Base-by-base conservation (phyloP, 257 asterid genomes). In the Solanum sejunctum region DNA sequence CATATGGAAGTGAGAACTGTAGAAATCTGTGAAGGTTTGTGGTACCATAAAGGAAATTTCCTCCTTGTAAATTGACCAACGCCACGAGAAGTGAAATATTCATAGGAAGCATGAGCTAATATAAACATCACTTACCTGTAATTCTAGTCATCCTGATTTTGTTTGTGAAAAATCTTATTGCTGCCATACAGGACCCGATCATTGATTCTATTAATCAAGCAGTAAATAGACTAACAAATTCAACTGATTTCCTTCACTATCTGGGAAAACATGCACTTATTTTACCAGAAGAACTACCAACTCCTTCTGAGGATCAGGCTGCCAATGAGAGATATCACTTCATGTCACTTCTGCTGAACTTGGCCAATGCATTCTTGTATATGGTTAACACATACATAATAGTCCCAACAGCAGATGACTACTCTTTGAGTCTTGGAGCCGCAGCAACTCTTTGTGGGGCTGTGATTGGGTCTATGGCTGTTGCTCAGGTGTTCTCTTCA, bases 381-480 rank as follows among this genome's bases (percentile, higher is more conserved):
- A 97, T 95, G 98, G 98, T 97, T 85, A 96, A 96, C 89, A 95
- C 99, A 75, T 96, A 96, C 80, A 95, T 96, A 86, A 92, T 96
- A 83, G 98, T 96, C 84, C 99, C 99, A 64, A 95, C 99, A 75
- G 99, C 99, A 39, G 98, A 96, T 92, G 97, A 96, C 91, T 96
- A 96, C 86, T 92, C 99, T 70, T 91, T 86, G 91, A 94, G 97
- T 89, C 98, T 96, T 84, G 98, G 98, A 63, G 99, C 98, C 32
- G 97, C 98, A 39, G 92, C 99, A 77, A 96, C 98, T 17, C 98
- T 96, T 73, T 96, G 99, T 87, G 99, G 99, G 71, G 85, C 94
- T 28, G 97, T 96, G 49, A 96, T 96, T 87, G 98, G 99, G 80
- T 87, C 99, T 78, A 96, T 96, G 99, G 99, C 99, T 57, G 98